Evolutionary conservation across 2,329 filamentous ascomycete genomes (phyloP).

Genomic region (Fusarium coffeatum): DNA sequence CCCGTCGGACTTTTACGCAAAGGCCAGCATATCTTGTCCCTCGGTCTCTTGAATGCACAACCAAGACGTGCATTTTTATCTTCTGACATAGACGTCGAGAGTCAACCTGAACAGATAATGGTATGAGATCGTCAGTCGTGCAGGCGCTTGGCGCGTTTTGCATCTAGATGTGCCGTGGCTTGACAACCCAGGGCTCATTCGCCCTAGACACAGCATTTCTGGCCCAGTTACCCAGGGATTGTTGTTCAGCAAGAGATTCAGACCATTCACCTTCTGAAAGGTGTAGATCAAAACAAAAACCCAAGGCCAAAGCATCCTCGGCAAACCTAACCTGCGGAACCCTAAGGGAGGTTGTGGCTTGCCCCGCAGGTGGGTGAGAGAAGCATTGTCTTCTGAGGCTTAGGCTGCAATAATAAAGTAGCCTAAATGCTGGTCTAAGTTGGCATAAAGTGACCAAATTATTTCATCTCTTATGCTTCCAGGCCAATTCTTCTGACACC

Average conservation of each 20-base stretch:
- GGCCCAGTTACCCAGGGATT: neutral
- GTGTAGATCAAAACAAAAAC: neutral
- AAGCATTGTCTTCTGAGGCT: too few species aligned
- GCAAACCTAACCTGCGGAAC: constrained; percentile 28
- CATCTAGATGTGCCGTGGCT: neutral
- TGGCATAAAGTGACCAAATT: too few species aligned
- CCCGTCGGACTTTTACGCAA: neutral
- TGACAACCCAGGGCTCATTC: neutral
- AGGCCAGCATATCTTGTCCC: neutral
- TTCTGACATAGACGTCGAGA: neutral
- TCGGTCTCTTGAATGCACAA: neutral
- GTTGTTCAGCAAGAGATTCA: neutral
- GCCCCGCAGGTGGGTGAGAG: too few species aligned
- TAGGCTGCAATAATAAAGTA: too few species aligned
- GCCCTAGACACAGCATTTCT: neutral
- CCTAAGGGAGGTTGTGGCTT: constrained; percentile 32
- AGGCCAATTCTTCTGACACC: too few species aligned
- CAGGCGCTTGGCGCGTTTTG: neutral
- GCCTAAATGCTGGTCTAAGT: too few species aligned
- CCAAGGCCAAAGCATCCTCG: neutral
- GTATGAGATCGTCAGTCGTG: neutral
- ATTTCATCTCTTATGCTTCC: too few species aligned
- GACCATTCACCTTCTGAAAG: constrained; percentile 12
- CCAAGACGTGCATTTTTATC: neutral
- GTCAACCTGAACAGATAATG: neutral